Base-by-base conservation (phyloP, 805 yeast genomes). In the Kodamaea jinghongensis region DNA sequence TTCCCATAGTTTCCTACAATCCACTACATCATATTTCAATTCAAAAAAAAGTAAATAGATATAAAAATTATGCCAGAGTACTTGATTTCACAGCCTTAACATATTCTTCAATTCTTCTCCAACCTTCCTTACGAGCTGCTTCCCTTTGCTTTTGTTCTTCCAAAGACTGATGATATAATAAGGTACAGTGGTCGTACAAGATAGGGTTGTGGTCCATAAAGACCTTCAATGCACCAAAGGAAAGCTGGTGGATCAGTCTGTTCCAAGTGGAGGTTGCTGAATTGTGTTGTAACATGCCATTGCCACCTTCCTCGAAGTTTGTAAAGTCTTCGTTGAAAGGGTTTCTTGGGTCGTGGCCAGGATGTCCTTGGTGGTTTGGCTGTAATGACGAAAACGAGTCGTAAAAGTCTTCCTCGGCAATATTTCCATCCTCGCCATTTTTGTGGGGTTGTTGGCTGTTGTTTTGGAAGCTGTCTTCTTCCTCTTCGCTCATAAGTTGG, bases 131-230 rank as follows among this genome's bases (percentile, higher is more conserved):
- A 48, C 86, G 73, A 27, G 81, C 73, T 29, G 70, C 67, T 49
- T 79, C 81, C 40, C 84, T 71, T 49, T 76, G 76, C 49, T 76
- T 76, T 56, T 83, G 86, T 49, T 83, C 89, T 52, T 81, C 86
- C 44, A 84, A 69, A 36, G 86, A 80, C 51, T 87, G 87, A 51
- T 88, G 83, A 61, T 89, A 89, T 46, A 86, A 64, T 52, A 86
- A 75, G n/a, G 95, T 85, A 58, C 98, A 91, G 57, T 89, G 90
- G 59, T 90, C 96, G 63, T 87, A 93, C 17, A 91, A 71, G 6
- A 83, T 81, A 11, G 96, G 95, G 60, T 90, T 90, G 38, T 93
- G 83, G 55, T 91, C 97, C 81, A 90, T 79, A 56, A 93, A 90
- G 41, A 87, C 83, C 60, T 89, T 89, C 52, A 93, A 71, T 0